Evolutionary conservation across 1,284 basidiomycete species (phyloP), one percentile per base, ranked within the genome.

Genomic region (Ustilago cynodontis): DNA sequence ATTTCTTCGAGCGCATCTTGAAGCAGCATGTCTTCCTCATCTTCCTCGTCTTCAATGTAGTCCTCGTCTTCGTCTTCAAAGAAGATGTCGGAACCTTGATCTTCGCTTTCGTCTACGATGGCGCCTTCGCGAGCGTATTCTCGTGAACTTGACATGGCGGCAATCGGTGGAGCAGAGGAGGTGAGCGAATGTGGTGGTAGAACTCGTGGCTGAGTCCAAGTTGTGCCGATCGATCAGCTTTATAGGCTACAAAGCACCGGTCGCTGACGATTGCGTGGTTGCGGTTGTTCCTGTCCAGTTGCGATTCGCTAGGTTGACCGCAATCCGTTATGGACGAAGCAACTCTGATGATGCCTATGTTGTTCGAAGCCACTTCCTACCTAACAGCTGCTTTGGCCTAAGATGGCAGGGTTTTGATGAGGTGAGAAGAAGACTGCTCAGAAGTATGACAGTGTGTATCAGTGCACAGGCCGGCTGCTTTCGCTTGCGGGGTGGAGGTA

Each of bases 1-100:
- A 67, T 72, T 50, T 63, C 71, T 45, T 76, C 75, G 1, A 80
- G 43, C 0, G 65, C 65, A 28, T 78, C 76, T 53, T 73, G 76
- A 9, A 78, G 62, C 1, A 75, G 41, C 49, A 68, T 59, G 7
- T 77, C 75, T 2, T 76, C 77, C 28, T 73, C 64, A 2, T 77
- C 75, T n/a, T 81, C 79, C 14, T 66, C 70, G 26, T 58, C 41
- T 43, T 43, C 65, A 18, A 66, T 54, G 31, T 70, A 54, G 8
- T 75, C 68, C 10, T 53, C 58, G 2, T 59, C 47, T 49, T 49
- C 65, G n/a, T 63, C 59, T 33, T 66, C 68, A 31, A 62, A 47
- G 11, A 76, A 59, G 29, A 61, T 63, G 13, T 59, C 61, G 43
- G 22, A 24, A 14, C 33, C 50, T 3, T 58, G 53, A 14, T 62